Evolutionary conservation across 2,329 filamentous ascomycete genomes (phyloP).

Genomic region (Didymella keratinophila): DNA sequence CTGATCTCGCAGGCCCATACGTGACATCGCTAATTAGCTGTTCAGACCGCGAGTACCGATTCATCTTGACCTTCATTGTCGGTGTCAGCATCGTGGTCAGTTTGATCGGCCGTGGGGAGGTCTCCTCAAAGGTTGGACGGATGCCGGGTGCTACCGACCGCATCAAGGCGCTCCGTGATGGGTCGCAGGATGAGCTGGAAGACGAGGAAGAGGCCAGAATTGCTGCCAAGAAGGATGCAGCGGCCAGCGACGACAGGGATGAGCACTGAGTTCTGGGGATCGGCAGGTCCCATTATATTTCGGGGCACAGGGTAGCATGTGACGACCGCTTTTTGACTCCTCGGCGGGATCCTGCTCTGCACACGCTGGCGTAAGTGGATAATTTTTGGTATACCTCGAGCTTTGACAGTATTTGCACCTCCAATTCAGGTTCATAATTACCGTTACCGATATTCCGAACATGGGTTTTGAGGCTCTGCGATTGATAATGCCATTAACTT

Average conservation of each 20-base stretch:
- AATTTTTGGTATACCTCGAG: constrained; percentile 6
- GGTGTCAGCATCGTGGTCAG: constrained; percentile 82
- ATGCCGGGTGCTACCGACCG: constrained; percentile 54
- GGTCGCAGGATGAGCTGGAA: constrained; percentile 39
- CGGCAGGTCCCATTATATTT: constrained; percentile 18
- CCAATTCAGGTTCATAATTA: constrained; percentile 4
- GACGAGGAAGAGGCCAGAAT: constrained; percentile 42
- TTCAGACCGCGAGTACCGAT: constrained; percentile 77
- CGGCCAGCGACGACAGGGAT: constrained; percentile 29
- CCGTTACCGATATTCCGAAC: constrained; percentile 18
- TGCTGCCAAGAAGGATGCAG: constrained; percentile 37
- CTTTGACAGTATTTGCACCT: constrained; percentile 10
- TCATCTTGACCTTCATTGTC: constrained; percentile 89
- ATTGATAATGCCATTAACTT: constrained; percentile 21
- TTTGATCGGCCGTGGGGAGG: constrained; percentile 82
- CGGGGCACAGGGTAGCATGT: constrained; percentile 11
- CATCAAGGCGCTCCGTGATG: constrained; percentile 58
- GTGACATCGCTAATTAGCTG: constrained; percentile 34
- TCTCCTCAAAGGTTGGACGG: constrained; percentile 65
- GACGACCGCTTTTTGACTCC: constrained; percentile 2
- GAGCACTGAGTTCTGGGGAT: constrained; percentile 16
- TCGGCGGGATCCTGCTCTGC: constrained; percentile 1
- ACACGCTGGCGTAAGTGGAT: constrained; percentile 5
- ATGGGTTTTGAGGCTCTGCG: constrained; percentile 22
- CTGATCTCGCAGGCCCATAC: not conserved